Base-by-base conservation (phyloP, 192 early-diverging fungal genomes). In the Spizellomyces punctatus region DNA sequence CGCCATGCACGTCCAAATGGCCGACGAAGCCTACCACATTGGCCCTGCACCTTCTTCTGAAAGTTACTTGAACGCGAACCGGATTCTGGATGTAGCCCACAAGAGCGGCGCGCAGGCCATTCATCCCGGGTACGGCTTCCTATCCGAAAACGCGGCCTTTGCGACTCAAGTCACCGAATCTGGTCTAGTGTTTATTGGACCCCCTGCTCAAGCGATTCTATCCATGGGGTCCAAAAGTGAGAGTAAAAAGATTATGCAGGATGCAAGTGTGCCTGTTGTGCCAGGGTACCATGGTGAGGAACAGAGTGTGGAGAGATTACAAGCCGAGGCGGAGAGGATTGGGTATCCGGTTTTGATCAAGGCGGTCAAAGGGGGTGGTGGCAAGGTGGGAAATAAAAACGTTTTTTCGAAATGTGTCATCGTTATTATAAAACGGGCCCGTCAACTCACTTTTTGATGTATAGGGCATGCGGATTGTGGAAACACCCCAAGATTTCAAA, bases 261-360 rank as follows among this genome's bases (percentile, higher is more conserved):
- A 77, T n/a, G 95, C 96, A 43, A 85, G 88, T 42, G 96, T 98
- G 22, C 93, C 92, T 19, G 90, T 92, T 43, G 93, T 98, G 27
- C 96, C 95, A 22, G 96, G 96, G 55, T 96, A 95, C 81, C 94
- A 98, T 70, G 96, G 95, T 49, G 90, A 82, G 10, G 87, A 93
- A 68, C 96, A 96, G 74, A 89, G 91, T 47, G 81, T 85, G 17
- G 84, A 66, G 36, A 90, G 89, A 76, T 76, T 95, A 68, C 91
- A 90, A 72, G 73, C 83, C 16, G 79, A 93, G 78, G 91, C 93
- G 6, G 86, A 72, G 21, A 79, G 89, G 63, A 98, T 96, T 65
- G 95, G 95, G 3, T 98, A 95, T 79, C 96, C 95, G 2, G 65
- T 99, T 36, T 76, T 99, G 76, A 99, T 99, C 84, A 99, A 99